Conservation (phyloP, 495 filamentous ascomycete species). For the Durotheca rogersii region DNA sequence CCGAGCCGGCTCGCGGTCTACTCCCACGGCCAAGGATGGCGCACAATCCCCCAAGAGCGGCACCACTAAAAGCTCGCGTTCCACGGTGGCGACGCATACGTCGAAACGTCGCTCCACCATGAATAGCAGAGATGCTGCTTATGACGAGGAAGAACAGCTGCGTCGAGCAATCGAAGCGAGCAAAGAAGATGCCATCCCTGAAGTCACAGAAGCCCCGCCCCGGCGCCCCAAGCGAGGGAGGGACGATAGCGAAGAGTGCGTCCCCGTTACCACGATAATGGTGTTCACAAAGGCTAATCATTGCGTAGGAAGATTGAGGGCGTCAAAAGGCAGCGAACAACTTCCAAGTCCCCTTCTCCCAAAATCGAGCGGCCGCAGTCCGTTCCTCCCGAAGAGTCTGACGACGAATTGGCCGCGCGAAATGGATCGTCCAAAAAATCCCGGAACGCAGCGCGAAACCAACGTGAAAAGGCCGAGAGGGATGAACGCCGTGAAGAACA, state of each 20-base stretch:
- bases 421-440: constrained; percentile 63
- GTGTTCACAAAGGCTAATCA: constrained; percentile 1
- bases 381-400: constrained; percentile 62
- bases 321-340: constrained; percentile 69
- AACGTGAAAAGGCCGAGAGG: constrained; percentile 70
- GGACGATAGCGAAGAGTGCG: constrained; percentile 93
- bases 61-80: constrained; percentile 48
- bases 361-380: constrained; percentile 49
- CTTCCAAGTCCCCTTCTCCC: constrained; percentile 67
- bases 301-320: constrained; percentile 48
- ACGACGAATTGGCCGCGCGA: constrained; percentile 61
- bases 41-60: constrained; percentile 51
- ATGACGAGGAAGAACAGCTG: constrained; percentile 91
- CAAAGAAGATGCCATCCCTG: constrained; percentile 64
- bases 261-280: neutral
- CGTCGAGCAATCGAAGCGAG: constrained; percentile 92
- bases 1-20: constrained; percentile 52
- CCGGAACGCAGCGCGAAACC: constrained; percentile 63
- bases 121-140: constrained; percentile 94
- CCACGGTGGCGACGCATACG: constrained; percentile 48
- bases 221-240: constrained; percentile 78
- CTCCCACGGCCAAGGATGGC: constrained; percentile 59
- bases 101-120: constrained; percentile 91
- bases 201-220: constrained; percentile 49
- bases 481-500: constrained; percentile 74